Conservation (phyloP, 257 asterid genomes). For the Salvia miltiorrhiza region DNA sequence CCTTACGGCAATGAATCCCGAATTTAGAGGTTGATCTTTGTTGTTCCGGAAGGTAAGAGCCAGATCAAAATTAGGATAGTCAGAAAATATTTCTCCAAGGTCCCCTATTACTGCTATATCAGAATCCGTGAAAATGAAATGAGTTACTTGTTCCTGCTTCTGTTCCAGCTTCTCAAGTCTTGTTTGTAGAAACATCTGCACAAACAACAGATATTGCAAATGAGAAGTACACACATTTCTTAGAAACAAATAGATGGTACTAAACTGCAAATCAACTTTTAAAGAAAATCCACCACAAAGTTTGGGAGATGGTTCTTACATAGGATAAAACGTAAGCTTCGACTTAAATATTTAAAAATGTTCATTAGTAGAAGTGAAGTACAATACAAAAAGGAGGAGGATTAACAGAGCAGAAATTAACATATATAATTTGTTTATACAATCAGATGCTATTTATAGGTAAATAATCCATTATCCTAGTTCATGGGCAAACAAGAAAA, state of each 20-base stretch:
- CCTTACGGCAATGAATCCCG: slow-evolving; percentile 92
- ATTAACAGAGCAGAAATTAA: slow-evolving; percentile 3
- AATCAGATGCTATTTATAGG: slow-evolving; percentile 4
- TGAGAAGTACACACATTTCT: slow-evolving; percentile 7
- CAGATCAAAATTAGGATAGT: slow-evolving; percentile 65
- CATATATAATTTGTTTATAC: not conserved
- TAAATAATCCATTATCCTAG: not conserved
- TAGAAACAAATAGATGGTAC: not conserved
- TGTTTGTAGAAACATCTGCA: slow-evolving; percentile 67
- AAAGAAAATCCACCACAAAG: not conserved
- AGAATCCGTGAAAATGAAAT: slow-evolving; percentile 86
- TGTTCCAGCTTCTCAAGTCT: slow-evolving; percentile 50
- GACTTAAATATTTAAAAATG: not conserved
- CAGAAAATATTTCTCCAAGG: slow-evolving; percentile 56
- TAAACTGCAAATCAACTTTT: slow-evolving; percentile 4
- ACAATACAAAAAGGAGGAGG: not conserved
- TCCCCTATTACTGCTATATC: slow-evolving; percentile 83
- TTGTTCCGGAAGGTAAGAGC: slow-evolving; percentile 96
- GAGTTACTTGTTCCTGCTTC: slow-evolving; percentile 44
- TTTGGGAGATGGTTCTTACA: not conserved
- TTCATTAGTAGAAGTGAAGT: not conserved
- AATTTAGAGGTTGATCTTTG: slow-evolving; percentile 90
- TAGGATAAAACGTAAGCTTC: not conserved
- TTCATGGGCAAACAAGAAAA: not conserved
- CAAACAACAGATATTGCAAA: slow-evolving; percentile 13